phyloP scores from a whole-genome alignment of 768 basidiomycete genomes.

The Mrakia hoshinonis region DNA sequence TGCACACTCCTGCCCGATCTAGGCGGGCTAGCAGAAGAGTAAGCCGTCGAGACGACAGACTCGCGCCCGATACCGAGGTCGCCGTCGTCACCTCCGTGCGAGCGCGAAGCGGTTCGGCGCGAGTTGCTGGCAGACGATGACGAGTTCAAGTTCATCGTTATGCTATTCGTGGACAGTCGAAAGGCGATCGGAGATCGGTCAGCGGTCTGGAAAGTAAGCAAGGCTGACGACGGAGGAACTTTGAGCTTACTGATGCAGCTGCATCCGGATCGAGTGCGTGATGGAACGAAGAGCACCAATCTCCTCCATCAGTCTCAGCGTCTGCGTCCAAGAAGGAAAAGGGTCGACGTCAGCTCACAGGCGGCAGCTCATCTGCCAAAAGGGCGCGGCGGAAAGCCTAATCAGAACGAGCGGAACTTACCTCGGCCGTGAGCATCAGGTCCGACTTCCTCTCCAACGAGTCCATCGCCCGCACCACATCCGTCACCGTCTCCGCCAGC shows the following conservation, averaged over 20 bases:
- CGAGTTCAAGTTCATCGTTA: no score
- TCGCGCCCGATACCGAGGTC: no score
- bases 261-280: slow-evolving; percentile 69
- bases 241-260: slow-evolving; percentile 45
- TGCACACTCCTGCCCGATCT: no score
- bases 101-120: no score
- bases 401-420: background rate
- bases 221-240: no score
- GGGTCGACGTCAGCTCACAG: background rate
- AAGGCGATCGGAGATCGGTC: no score
- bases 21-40: no score
- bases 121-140: no score
- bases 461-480: slow-evolving; percentile 46
- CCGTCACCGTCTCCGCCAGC: background rate
- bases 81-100: no score
- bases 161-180: no score
- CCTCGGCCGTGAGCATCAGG: slow-evolving; percentile 56
- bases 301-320: slow-evolving; percentile 63
- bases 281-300: slow-evolving; percentile 58
- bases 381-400: background rate
- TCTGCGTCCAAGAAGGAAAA: slow-evolving; percentile 38
- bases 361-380: background rate
- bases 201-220: no score
- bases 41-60: no score
- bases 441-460: slow-evolving; percentile 57